Conservation (phyloP, 192 early-diverging fungal genomes). For the Backusella tarrabulga region DNA sequence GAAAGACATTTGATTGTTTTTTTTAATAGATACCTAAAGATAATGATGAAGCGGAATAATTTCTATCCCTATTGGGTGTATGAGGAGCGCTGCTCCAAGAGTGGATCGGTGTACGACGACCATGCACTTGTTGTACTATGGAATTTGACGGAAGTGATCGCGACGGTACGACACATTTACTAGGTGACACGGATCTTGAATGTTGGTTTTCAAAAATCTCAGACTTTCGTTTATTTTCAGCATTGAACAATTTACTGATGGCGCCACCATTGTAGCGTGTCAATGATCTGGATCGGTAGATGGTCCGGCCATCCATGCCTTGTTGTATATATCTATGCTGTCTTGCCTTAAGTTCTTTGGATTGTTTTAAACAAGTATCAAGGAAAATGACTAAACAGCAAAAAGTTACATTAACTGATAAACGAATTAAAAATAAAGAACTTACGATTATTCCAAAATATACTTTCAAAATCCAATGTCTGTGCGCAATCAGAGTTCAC, state of each 20-base stretch:
- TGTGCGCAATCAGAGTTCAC: not conserved
- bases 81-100: not conserved
- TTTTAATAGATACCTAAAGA: not conserved
- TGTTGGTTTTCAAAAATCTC: not conserved
- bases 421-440: not conserved
- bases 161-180: not conserved
- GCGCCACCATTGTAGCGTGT: constrained; percentile 6
- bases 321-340: not conserved
- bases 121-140: not conserved
- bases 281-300: constrained; percentile 11
- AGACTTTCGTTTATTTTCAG: not conserved
- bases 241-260: constrained; percentile 22
- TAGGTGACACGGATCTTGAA: not conserved
- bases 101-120: not conserved
- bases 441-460: constrained; percentile 39
- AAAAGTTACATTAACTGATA: not conserved
- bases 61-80: not conserved
- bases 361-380: constrained; percentile 15
- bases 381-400: constrained; percentile 3
- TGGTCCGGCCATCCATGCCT: not conserved
- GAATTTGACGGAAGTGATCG: not conserved
- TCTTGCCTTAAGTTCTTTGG: not conserved
- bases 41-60: not conserved
- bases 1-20: not conserved
- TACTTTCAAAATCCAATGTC: constrained; percentile 36